Evolutionary conservation across 805 yeast species (phyloP).

Genomic region (Metschnikowia baotianmanensis): DNA sequence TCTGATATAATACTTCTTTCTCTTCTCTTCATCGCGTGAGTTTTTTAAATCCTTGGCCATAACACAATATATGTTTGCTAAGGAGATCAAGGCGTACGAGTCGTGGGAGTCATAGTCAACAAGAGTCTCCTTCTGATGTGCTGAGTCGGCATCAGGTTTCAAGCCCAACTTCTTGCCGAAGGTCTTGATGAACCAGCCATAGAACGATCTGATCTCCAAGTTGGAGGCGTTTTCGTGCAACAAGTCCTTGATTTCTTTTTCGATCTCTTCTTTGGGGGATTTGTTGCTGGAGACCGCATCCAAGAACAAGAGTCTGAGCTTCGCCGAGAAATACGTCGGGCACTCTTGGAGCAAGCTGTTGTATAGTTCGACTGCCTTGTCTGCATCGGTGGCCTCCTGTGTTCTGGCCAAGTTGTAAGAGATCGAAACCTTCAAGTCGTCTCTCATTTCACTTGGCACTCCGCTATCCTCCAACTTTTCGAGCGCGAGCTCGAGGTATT

Average conservation of each 20-base stretch:
- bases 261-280: conserved; percentile 43
- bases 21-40: conserved; percentile 51
- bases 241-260: conserved; percentile 52
- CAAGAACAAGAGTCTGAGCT: conserved; percentile 64
- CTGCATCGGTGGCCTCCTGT: conserved; percentile 44
- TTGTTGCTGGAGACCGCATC: conserved; percentile 46
- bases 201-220: conserved; percentile 83
- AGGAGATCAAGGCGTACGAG: conserved; percentile 79
- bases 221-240: conserved; percentile 55
- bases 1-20: conserved; percentile 72
- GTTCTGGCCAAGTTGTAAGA: conserved; percentile 76
- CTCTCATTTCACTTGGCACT: conserved; percentile 38
- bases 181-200: conserved; percentile 81
- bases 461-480: conserved; percentile 32
- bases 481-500: conserved; percentile 51
- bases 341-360: conserved; percentile 51
- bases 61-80: conserved; percentile 82
- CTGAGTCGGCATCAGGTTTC: conserved; percentile 60
- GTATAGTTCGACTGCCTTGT: conserved; percentile 48
- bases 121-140: conserved; percentile 82
- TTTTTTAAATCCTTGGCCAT: conserved; percentile 74
- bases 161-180: conserved; percentile 51
- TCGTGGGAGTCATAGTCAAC: conserved; percentile 84
- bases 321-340: conserved; percentile 75
- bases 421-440: conserved; percentile 33